These are phyloP conservation scores for Puccinia coronata DNA, from an alignment of 1,284 basidiomycete genomes.

Conservation along the genomic window DNA sequence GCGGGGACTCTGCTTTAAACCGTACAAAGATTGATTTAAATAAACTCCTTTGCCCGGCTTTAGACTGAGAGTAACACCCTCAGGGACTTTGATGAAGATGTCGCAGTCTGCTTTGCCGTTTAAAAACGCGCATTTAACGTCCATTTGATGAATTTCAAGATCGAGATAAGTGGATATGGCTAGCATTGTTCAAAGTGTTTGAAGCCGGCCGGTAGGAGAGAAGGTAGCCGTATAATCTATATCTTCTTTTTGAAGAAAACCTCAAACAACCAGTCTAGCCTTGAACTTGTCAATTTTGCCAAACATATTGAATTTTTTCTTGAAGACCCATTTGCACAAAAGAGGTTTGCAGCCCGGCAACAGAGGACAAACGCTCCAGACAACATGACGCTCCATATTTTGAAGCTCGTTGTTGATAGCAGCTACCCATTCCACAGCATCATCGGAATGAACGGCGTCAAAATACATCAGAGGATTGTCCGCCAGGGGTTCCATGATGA, in stretches of 20 bases:
- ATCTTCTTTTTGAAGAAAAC: slow-evolving; percentile 39
- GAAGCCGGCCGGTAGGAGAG: slow-evolving; percentile 4
- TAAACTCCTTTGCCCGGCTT: neutral
- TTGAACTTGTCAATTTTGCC: slow-evolving; percentile 22
- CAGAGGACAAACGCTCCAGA: neutral
- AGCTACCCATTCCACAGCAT: neutral
- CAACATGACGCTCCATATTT: neutral
- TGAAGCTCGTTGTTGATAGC: neutral
- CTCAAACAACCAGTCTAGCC: slow-evolving; percentile 1
- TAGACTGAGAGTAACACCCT: neutral
- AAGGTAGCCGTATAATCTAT: slow-evolving; percentile 16
- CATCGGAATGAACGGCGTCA: neutral
- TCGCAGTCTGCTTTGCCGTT: neutral
- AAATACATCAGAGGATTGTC: neutral
- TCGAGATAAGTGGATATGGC: neutral
- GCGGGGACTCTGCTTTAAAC: slow-evolving; percentile 23
- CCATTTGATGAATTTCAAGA: slow-evolving; percentile 32
- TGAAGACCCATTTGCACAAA: slow-evolving; percentile 38
- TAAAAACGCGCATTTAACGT: slow-evolving; percentile 14
- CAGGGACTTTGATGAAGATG: neutral
- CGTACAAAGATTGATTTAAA: slow-evolving; percentile 30
- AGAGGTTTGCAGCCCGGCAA: neutral
- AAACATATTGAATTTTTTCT: slow-evolving; percentile 2
- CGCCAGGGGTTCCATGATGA: neutral
- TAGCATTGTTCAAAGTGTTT: neutral